Evolutionary conservation across 2,329 filamentous ascomycete genomes (phyloP), one percentile per base, ranked within the genome.

Genomic region (Elsinoe ampelina): DNA sequence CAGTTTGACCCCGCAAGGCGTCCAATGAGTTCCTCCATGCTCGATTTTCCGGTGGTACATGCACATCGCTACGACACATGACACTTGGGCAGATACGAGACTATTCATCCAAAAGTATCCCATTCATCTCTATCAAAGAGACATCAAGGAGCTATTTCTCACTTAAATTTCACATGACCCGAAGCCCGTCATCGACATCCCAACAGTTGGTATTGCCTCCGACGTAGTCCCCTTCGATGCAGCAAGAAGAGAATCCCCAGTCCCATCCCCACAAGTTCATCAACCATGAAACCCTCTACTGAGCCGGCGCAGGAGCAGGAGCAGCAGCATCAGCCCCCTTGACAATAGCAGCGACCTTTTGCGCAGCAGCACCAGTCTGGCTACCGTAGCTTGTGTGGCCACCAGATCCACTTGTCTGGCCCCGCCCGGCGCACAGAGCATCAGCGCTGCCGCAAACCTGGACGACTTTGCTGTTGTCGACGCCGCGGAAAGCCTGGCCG

Each of bases 361-460:
- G 57, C n/a, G 63, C 63, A n/a, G 64, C 64, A 32, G 59, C 62
- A 26, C 61, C 58, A 26, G 62, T 59, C 36, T 64, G 58, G 5
- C 34, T 32, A 8, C 59, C 61, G 47, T 65, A 66, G 45, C 57
- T 60, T 22, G 65, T 43, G 34, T 65, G 64, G 20, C 58, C 58
- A 17, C 63, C 63, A 26, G 57, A 43, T 10, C 61, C 60, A 36
- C 54, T 57, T 15, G 55, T 59, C 42, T 58, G 62, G 15, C 60
- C 60, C 15, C 59, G 61, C 20, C 57, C 17, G 13, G 59, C 57
- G 51, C 64, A 65, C 4, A 65, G 48, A 26, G 47, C 52, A 36
- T 66, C 64, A 10, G 54, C 22, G 34, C 57, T 57, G 22, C 61
- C 64, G 39, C 64, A 66, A 50, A 63, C 63, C 43, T 63, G 57